phyloP scores from a whole-genome alignment of 768 basidiomycete species.

The Coprinopsis strossmayeri region DNA sequence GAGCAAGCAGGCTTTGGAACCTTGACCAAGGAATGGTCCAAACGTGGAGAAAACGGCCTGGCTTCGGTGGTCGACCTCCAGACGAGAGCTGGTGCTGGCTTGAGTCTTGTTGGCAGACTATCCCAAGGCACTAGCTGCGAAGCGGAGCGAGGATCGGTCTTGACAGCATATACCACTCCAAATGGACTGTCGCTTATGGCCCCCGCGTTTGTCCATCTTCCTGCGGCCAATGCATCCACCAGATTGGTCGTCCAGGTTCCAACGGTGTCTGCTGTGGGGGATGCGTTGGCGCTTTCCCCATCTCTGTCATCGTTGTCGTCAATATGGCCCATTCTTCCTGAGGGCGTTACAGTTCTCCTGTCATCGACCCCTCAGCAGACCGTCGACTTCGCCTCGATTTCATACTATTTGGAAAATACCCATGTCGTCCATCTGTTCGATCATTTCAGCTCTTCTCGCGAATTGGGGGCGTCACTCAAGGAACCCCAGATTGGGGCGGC shows the following conservation, averaged over 20 bases:
- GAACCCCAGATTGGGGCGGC: conserved; percentile 11
- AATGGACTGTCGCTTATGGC: conserved; percentile 81
- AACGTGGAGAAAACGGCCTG: conserved; percentile 25
- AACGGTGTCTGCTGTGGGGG: conserved; percentile 57
- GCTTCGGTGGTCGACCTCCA: conserved; percentile 65
- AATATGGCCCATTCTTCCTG: conserved; percentile 52
- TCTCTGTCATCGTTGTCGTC: conserved; percentile 65
- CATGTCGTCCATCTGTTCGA: conserved; percentile 92
- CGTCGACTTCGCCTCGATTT: conserved; percentile 65
- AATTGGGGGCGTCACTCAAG: conserved; percentile 51
- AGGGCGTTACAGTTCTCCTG: conserved; percentile 65
- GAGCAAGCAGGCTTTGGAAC: conserved; percentile 79
- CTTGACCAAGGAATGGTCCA: conserved; percentile 60
- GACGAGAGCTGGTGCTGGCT: conserved; percentile 79
- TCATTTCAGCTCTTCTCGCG: conserved; percentile 73
- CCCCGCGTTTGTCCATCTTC: conserved; percentile 68
- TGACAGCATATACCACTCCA: conserved; percentile 81
- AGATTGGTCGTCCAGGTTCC: conserved; percentile 84
- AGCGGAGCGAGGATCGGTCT: conserved; percentile 45
- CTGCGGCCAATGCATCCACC: conserved; percentile 51
- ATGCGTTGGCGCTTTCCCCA: conserved; percentile 67
- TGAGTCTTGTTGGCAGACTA: conserved; percentile 71
- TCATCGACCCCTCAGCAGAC: conserved; percentile 84
- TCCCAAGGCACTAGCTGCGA: conserved; percentile 76
- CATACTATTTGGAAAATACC: conserved; percentile 59